A percentile compares a stretch with the other conserved stretches of the same genome.
Conservation (phyloP, 345 rosid genomes). For the Limnanthes douglasii region DNA sequence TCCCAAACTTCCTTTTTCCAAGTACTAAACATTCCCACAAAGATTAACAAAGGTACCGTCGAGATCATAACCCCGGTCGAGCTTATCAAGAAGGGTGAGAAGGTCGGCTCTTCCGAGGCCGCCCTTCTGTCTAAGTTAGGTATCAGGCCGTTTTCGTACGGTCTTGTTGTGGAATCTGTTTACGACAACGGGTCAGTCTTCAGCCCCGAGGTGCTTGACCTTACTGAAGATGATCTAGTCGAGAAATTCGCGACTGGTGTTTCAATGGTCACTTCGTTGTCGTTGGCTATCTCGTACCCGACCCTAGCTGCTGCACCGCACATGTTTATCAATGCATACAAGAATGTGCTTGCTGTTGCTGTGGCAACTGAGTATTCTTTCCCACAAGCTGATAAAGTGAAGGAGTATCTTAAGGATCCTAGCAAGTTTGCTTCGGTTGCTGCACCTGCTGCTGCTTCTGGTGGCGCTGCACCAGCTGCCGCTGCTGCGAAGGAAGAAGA, state of each 20-base stretch:
- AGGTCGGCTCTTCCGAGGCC: constrained; percentile 79
- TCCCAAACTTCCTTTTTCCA: constrained; percentile 98
- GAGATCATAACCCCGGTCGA: constrained; percentile 80
- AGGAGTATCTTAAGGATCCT: constrained; percentile 55
- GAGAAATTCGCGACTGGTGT: constrained; percentile 72
- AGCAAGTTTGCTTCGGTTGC: constrained; percentile 22
- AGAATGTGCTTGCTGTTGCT: constrained; percentile 60
- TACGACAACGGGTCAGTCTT: constrained; percentile 86
- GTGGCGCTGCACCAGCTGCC: constrained; percentile 11
- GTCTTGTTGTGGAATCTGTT: constrained; percentile 57
- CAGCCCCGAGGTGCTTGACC: constrained; percentile 82
- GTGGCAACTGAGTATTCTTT: constrained; percentile 65
- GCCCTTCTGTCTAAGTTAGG: constrained; percentile 64
- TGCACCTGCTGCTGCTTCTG: constrained; percentile 11
- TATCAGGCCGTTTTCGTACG: constrained; percentile 70
- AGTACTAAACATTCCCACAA: constrained; percentile 73
- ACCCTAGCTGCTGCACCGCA: constrained; percentile 63
- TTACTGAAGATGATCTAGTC: constrained; percentile 69
- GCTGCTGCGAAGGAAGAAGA: constrained; percentile 15
- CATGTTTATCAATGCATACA: constrained; percentile 68
- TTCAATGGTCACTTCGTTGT: constrained; percentile 73
- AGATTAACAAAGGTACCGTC: constrained; percentile 81
- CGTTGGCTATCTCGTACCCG: constrained; percentile 66
- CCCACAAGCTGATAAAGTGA: constrained; percentile 85
- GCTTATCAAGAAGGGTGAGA: constrained; percentile 65